Percentiles rank a stretch among this genome's conserved stretches.
Evolutionary conservation across 371 early-diverging fungal species (phyloP).

Genomic region (Mucor plumbeus): DNA sequence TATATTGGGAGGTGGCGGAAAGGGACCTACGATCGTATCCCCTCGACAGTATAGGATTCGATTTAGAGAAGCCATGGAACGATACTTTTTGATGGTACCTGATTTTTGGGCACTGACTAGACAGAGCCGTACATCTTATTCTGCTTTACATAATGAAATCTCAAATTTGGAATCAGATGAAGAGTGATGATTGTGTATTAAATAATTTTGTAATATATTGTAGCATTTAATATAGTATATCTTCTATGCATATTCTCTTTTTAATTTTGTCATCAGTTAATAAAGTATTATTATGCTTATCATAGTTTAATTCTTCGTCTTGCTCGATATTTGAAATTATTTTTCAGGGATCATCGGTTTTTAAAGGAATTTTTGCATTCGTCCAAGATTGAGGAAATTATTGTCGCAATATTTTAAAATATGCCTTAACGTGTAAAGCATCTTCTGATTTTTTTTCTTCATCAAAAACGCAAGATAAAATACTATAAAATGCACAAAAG

Average conservation of each 20-base stretch:
- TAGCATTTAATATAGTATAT: not conserved
- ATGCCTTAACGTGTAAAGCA: no score
- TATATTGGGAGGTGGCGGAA: conserved; percentile 82
- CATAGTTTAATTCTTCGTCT: not conserved
- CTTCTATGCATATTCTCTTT: no score
- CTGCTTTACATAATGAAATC: conserved; percentile 19
- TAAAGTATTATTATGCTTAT: no score
- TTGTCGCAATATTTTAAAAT: no score
- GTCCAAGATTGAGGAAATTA: no score
- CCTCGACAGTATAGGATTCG: conserved; percentile 92
- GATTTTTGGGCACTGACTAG: conserved; percentile 59
- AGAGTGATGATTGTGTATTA: not conserved
- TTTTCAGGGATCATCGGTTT: no score
- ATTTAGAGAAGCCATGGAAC: conserved; percentile 93
- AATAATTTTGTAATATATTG: not conserved
- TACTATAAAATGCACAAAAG: no score
- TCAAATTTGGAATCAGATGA: conserved; percentile 8
- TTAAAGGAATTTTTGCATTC: no score
- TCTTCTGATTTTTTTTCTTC: no score
- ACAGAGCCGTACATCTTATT: conserved; percentile 25
- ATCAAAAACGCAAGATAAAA: no score
- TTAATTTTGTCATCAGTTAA: no score
- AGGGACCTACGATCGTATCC: conserved; percentile 94
- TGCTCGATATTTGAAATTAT: no score
- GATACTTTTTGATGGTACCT: conserved; percentile 84